phyloP scores from a whole-genome alignment of 2,329 filamentous ascomycete species.

The Ilyonectria destructans region DNA sequence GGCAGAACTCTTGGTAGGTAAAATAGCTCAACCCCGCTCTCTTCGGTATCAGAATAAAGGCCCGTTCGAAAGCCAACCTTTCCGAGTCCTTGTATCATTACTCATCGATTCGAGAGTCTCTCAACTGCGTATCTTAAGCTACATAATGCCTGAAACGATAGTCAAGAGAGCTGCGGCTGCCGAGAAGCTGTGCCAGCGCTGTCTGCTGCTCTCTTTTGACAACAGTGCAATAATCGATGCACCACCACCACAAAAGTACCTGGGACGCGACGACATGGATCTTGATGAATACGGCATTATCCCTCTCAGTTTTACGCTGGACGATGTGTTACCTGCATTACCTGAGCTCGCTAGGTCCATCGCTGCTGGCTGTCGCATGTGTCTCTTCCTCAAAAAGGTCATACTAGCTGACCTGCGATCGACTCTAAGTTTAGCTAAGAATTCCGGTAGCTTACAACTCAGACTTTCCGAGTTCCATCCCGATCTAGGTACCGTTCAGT shows the following conservation, averaged over 20 bases:
- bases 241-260: not conserved
- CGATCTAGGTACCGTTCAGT: not conserved
- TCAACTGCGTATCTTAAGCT: too few species aligned
- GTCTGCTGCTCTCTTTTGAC: slow-evolving; percentile 1
- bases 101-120: too few species aligned
- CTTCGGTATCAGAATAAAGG: too few species aligned
- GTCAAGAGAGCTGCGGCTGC: too few species aligned
- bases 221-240: not conserved
- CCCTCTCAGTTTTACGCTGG: not conserved
- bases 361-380: slow-evolving; percentile 2
- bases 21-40: too few species aligned
- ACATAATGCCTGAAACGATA: too few species aligned
- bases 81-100: too few species aligned
- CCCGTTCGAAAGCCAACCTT: too few species aligned
- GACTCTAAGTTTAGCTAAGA: not conserved
- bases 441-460: not conserved
- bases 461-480: not conserved
- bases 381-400: slow-evolving; percentile 6
- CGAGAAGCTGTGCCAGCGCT: slow-evolving; percentile 1
- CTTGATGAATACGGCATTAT: slow-evolving; percentile 1
- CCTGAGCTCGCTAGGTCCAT: not conserved
- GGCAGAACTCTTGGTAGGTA: too few species aligned
- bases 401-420: not conserved
- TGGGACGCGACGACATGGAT: not conserved
- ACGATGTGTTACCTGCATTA: not conserved